phyloP scores from a whole-genome alignment of 2,329 filamentous ascomycete species.

The Sporothrix brasiliensis region DNA sequence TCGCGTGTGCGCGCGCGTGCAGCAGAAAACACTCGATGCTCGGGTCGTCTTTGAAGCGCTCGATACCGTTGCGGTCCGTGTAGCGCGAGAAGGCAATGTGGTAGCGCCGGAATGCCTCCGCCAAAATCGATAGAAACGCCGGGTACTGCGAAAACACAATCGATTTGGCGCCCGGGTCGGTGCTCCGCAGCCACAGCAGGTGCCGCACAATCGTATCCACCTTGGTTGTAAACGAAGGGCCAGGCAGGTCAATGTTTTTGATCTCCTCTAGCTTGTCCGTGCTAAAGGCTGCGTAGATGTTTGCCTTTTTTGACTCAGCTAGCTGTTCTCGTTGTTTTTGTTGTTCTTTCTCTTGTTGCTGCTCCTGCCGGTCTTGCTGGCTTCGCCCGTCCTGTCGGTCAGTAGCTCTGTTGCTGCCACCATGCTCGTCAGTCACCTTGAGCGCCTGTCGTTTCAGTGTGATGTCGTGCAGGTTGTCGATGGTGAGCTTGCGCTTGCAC shows the following conservation, averaged over 20 bases:
- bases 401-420: conserved; percentile 30
- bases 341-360: conserved; percentile 28
- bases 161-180: conserved; percentile 84
- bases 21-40: conserved; percentile 80
- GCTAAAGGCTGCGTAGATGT: conserved; percentile 79
- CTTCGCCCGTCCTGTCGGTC: background rate
- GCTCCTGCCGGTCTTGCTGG: background rate
- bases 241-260: conserved; percentile 74
- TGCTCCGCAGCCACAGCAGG: conserved; percentile 78
- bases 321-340: conserved; percentile 32
- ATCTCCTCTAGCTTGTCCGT: conserved; percentile 74
- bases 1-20: conserved; percentile 84
- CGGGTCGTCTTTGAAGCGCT: conserved; percentile 75
- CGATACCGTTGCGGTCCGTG: conserved; percentile 67
- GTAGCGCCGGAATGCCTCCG: conserved; percentile 68
- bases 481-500: conserved; percentile 72
- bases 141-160: conserved; percentile 88
- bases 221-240: conserved; percentile 81
- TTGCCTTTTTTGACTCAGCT: conserved; percentile 42
- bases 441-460: conserved; percentile 77
- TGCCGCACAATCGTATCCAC: conserved; percentile 82
- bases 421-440: conserved; percentile 56
- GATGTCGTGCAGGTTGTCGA: conserved; percentile 78
- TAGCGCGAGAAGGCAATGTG: conserved; percentile 75
- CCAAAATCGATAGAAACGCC: conserved; percentile 76